phyloP scores from a whole-genome alignment of 495 filamentous ascomycete species.

The Neurospora sp. region DNA sequence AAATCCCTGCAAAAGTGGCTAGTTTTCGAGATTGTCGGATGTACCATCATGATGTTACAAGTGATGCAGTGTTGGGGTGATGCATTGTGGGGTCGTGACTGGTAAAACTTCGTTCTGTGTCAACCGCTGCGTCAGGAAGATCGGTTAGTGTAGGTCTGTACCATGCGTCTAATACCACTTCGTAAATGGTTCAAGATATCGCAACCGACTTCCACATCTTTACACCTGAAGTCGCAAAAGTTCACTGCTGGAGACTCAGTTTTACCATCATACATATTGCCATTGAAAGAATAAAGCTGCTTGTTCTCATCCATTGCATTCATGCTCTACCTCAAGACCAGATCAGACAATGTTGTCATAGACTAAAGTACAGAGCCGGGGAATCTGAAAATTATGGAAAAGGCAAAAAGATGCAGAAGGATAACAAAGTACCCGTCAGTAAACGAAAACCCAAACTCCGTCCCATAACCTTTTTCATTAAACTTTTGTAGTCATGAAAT shows the following conservation, averaged over 20 bases:
- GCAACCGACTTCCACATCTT: background rate
- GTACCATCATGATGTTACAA: too few species aligned
- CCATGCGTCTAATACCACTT: background rate
- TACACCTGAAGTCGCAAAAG: background rate
- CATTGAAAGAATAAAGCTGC: background rate
- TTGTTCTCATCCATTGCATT: conserved; percentile 13
- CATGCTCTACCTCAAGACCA: conserved; percentile 21
- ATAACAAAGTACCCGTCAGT: conserved; percentile 19
- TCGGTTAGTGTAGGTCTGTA: background rate
- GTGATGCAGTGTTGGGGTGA: too few species aligned
- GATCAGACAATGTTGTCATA: conserved; percentile 11
- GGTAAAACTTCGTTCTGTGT: background rate
- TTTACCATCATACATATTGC: background rate
- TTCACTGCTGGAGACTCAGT: background rate
- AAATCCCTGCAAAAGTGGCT: too few species aligned
- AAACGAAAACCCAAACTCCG: conserved; percentile 37
- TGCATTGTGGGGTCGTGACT: too few species aligned
- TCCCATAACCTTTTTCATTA: conserved; percentile 28
- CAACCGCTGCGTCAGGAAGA: background rate
- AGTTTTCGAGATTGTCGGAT: too few species aligned
- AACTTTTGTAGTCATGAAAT: conserved; percentile 21
- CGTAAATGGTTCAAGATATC: background rate
- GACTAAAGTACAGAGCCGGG: conserved; percentile 22
- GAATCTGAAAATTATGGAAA: conserved; percentile 13
- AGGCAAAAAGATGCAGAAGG: conserved; percentile 26